Conservation (phyloP, 257 asterid species). For the Gentiana macrophylla region DNA sequence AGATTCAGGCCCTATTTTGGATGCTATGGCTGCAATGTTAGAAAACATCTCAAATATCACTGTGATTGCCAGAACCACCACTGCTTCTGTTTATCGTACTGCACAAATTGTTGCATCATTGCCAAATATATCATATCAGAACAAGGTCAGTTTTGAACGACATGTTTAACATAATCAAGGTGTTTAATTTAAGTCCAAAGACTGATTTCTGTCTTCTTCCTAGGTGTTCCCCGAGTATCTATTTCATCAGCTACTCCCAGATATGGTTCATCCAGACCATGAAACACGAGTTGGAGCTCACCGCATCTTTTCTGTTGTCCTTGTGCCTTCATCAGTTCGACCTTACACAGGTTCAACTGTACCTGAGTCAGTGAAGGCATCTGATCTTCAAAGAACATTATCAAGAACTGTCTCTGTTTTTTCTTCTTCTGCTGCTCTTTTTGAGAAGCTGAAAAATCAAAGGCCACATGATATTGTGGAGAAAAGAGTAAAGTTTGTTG, state of each 20-base stretch:
- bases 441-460: slow-evolving; percentile 62
- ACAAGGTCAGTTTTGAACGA: slow-evolving; percentile 41
- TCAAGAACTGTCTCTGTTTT: slow-evolving; percentile 92
- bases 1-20: slow-evolving; percentile 87
- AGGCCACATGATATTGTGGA: slow-evolving; percentile 16
- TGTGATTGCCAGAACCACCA: slow-evolving; percentile 72
- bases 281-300: slow-evolving; percentile 95
- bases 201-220: slow-evolving; percentile 3
- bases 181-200: neutral
- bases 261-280: slow-evolving; percentile 91
- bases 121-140: slow-evolving; percentile 60
- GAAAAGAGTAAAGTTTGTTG: slow-evolving; percentile 21
- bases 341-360: slow-evolving; percentile 37
- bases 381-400: slow-evolving; percentile 65
- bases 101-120: slow-evolving; percentile 76
- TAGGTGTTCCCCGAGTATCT: slow-evolving; percentile 96
- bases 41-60: slow-evolving; percentile 79
- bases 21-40: slow-evolving; percentile 78
- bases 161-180: neutral
- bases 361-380: slow-evolving; percentile 25
- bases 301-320: slow-evolving; percentile 83
- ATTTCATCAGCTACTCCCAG: slow-evolving; percentile 91
- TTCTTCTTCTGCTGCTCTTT: slow-evolving; percentile 92
- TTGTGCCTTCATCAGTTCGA: slow-evolving; percentile 80
- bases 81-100: slow-evolving; percentile 65